These are phyloP conservation scores for Eucalyptus urophylla DNA, from an alignment of 345 rosid species.

Conservation along the genomic window DNA sequence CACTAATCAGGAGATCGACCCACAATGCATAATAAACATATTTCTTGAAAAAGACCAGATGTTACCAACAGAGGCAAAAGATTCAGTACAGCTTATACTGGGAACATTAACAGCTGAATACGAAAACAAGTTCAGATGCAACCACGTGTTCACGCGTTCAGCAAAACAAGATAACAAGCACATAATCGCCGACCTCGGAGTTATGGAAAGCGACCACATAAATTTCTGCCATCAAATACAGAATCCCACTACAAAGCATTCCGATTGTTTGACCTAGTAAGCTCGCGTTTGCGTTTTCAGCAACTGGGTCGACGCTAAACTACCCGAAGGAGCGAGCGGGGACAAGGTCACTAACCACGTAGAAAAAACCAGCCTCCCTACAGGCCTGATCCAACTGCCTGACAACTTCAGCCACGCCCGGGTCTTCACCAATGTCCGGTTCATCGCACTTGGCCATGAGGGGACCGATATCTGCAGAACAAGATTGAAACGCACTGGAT, in stretches of 20 bases:
- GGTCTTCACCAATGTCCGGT: constrained; percentile 46
- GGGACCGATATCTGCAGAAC: constrained; percentile 49
- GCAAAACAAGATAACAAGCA: background rate
- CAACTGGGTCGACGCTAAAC: background rate
- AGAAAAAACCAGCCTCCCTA: constrained; percentile 81
- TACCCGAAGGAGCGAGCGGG: background rate
- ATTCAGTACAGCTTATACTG: background rate
- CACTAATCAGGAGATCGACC: no score
- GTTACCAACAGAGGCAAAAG: background rate
- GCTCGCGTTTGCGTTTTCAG: background rate
- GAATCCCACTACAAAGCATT: background rate
- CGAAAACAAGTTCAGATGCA: background rate
- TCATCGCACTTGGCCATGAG: constrained; percentile 49
- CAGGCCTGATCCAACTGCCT: constrained; percentile 65
- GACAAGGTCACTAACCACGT: constrained; percentile 33
- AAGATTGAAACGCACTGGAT: background rate
- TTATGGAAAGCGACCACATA: background rate
- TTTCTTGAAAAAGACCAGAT: background rate
- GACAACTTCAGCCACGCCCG: constrained; percentile 43
- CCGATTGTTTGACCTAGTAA: background rate
- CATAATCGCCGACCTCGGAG: background rate
- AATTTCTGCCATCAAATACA: background rate
- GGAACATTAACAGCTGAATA: background rate
- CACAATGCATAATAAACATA: background rate
- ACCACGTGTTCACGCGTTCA: background rate